A percentile compares a stretch with the other conserved stretches of the same genome.
phyloP scores from a whole-genome alignment of 2,329 filamentous ascomycete genomes.

The Trichoderma hamatum region DNA sequence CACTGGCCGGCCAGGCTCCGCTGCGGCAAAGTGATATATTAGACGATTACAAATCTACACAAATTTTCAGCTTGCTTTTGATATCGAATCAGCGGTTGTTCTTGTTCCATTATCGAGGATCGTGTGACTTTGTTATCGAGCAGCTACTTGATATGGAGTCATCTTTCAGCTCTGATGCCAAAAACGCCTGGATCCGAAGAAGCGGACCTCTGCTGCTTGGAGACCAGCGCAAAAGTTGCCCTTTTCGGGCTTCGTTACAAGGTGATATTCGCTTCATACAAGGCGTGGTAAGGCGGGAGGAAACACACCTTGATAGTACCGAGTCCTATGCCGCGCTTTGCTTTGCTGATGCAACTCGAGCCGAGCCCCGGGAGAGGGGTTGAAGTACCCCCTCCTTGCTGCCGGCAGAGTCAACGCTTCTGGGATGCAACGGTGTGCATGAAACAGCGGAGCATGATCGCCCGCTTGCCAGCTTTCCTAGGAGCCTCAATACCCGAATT shows the following conservation, averaged over 20 bases:
- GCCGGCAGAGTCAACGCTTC: neutral
- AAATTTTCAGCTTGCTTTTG: neutral
- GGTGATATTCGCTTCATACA: neutral
- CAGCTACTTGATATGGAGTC: neutral
- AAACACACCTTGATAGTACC: neutral
- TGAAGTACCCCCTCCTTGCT: neutral
- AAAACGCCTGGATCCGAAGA: neutral
- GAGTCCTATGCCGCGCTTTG: neutral
- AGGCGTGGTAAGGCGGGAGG: neutral
- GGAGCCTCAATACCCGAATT: slow-evolving; percentile 15
- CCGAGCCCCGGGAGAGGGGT: neutral
- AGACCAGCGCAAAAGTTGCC: neutral
- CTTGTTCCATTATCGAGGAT: neutral
- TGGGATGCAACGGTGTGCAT: slow-evolving; percentile 8
- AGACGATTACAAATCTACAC: neutral
- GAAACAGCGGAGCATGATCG: slow-evolving; percentile 18
- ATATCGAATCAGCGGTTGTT: neutral
- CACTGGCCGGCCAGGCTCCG: neutral
- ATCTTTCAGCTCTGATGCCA: slow-evolving; percentile 2
- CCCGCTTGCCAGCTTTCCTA: slow-evolving; percentile 13
- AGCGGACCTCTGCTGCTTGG: neutral
- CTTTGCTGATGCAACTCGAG: slow-evolving; percentile 2
- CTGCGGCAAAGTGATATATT: neutral
- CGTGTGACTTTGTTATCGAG: neutral
- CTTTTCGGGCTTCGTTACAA: neutral